These are phyloP conservation scores for Cnidoscolus chayamansa DNA, from an alignment of 441 rosid species.

Conservation along the genomic window DNA sequence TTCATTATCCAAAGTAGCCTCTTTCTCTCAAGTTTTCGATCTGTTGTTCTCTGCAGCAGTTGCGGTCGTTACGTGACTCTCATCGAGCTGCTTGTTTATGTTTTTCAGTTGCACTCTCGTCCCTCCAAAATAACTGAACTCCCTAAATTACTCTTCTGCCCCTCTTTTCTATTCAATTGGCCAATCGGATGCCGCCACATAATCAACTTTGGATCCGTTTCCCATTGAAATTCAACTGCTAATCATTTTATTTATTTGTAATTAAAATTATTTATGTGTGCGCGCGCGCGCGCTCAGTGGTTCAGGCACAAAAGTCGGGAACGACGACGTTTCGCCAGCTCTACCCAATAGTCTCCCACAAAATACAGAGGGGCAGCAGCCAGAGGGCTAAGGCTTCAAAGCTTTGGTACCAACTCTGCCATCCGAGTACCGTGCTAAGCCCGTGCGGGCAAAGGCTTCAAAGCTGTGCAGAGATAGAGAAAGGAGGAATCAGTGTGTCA, in stretches of 20 bases:
- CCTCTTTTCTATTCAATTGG: not conserved
- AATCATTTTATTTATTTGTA: too few species aligned
- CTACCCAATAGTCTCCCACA: not conserved
- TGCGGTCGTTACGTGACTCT: conserved; percentile 13
- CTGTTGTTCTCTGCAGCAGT: not conserved
- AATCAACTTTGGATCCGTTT: too few species aligned
- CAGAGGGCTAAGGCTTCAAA: not conserved
- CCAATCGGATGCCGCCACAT: too few species aligned
- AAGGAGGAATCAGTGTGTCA: not conserved
- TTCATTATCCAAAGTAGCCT: not conserved
- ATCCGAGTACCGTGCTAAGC: too few species aligned
- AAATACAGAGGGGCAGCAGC: conserved; percentile 1
- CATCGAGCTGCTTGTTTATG: not conserved
- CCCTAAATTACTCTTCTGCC: not conserved
- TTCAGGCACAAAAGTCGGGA: not conserved
- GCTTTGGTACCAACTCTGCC: too few species aligned
- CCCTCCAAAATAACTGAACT: conserved; percentile 1
- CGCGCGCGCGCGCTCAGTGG: too few species aligned
- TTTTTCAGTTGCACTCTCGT: not conserved
- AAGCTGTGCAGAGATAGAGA: not conserved
- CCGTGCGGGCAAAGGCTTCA: not conserved
- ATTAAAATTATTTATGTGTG: too few species aligned
- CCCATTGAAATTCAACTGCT: too few species aligned
- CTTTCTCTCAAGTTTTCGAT: not conserved
- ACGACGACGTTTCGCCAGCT: too few species aligned